A percentile compares a stretch with the other conserved stretches of the same genome.
These are phyloP conservation scores for Delitschia confertaspora DNA, from an alignment of 495 filamentous ascomycete genomes.

Conservation along the genomic window DNA sequence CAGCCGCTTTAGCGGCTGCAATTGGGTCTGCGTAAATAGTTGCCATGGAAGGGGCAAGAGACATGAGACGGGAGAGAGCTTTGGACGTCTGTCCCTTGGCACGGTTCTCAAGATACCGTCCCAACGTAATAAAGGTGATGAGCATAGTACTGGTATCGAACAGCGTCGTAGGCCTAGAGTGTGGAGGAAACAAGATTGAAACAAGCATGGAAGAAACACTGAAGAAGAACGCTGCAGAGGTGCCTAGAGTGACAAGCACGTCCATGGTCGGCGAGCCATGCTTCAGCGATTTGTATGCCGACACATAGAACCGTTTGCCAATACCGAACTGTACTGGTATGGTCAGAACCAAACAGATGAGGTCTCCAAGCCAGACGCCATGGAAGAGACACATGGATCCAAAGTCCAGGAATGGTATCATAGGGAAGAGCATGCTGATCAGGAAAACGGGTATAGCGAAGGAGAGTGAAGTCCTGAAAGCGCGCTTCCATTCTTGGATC, in stretches of 20 bases:
- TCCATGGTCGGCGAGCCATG: slow-evolving; percentile 96
- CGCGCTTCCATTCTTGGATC: slow-evolving; percentile 80
- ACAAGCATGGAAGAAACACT: slow-evolving; percentile 82
- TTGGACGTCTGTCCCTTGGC: slow-evolving; percentile 96
- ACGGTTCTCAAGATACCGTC: slow-evolving; percentile 85
- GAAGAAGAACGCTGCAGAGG: slow-evolving; percentile 97
- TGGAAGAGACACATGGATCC: slow-evolving; percentile 51
- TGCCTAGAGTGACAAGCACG: slow-evolving; percentile 87
- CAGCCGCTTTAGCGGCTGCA: slow-evolving; percentile 80
- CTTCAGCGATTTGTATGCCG: slow-evolving; percentile 80
- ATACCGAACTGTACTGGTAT: slow-evolving; percentile 95
- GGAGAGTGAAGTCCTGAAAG: slow-evolving; percentile 61
- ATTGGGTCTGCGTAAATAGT: slow-evolving; percentile 97
- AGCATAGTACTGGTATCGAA: slow-evolving; percentile 99
- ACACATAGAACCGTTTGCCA: slow-evolving; percentile 82
- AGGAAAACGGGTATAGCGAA: slow-evolving; percentile 91
- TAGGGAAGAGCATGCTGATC: slow-evolving; percentile 77
- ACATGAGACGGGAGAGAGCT: slow-evolving; percentile 92
- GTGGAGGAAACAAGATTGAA: slow-evolving; percentile 58
- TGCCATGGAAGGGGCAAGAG: slow-evolving; percentile 88
- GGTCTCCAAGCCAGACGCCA: slow-evolving; percentile 79
- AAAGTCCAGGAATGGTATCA: slow-evolving; percentile 52
- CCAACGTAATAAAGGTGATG: slow-evolving; percentile 90
- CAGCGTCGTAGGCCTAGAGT: slow-evolving; percentile 71
- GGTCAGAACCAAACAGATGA: slow-evolving; percentile 73